Conservation (phyloP, 148 eudicot species). For the Fagopyrum homotropicum region DNA sequence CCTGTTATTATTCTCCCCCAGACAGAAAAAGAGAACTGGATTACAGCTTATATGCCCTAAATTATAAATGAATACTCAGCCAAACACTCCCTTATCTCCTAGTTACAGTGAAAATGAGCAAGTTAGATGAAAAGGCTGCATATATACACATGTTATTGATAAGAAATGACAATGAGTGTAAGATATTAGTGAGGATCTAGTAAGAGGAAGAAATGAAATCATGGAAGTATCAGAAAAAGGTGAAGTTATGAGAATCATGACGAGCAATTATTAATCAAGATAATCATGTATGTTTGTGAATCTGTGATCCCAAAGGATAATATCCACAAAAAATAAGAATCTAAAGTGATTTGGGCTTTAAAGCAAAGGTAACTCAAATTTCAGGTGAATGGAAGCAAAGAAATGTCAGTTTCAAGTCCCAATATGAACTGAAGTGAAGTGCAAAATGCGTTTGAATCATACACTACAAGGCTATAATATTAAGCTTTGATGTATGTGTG, state of each 20-base stretch:
- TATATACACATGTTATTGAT: not conserved
- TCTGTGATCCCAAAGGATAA: not conserved
- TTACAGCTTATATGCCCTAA: not conserved
- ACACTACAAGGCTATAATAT: not conserved
- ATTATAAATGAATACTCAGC: not conserved
- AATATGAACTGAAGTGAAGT: not conserved
- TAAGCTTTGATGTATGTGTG: not conserved
- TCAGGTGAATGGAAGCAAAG: slow-evolving; percentile 2
- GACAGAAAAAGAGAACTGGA: not conserved
- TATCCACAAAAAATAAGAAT: too few relatives aligned
- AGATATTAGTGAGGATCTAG: not conserved
- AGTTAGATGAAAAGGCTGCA: not conserved
- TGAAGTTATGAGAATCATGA: not conserved
- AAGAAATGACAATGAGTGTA: not conserved
- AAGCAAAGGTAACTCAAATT: not conserved
- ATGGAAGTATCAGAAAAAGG: not conserved
- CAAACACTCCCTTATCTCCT: not conserved
- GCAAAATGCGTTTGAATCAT: not conserved
- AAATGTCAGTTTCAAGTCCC: slow-evolving; percentile 8
- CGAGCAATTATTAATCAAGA: not conserved
- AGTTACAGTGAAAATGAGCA: not conserved
- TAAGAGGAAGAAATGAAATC: not conserved
- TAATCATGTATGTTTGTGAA: not conserved
- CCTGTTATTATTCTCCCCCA: not conserved
- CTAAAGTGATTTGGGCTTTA: not conserved